A percentile compares a stretch with the other conserved stretches of the same genome.
Conservation (phyloP, 768 basidiomycete genomes). For the Collybiopsis luxurians region DNA sequence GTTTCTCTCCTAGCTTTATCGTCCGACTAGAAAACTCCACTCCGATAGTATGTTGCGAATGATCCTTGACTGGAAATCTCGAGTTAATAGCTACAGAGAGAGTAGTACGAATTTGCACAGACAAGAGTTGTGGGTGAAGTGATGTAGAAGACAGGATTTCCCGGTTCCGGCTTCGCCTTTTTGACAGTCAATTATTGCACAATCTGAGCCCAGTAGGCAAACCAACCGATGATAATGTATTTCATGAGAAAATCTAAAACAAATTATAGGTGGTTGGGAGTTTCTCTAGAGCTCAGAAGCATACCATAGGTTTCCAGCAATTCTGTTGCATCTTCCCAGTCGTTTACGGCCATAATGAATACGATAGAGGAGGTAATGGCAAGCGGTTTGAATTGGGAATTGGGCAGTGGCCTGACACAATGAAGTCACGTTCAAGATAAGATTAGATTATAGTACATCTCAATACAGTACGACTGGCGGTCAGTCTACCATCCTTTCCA, state of each 20-base stretch:
- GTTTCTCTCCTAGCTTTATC: conserved; percentile 89
- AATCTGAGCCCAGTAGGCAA: conserved; percentile 6
- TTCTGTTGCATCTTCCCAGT: conserved; percentile 87
- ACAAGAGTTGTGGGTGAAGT: conserved; percentile 97
- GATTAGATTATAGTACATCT: not conserved
- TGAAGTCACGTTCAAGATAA: conserved; percentile 7
- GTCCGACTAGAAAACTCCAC: conserved; percentile 97
- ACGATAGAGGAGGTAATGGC: not conserved
- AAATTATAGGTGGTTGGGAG: conserved; percentile 13
- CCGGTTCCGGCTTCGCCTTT: conserved; percentile 95
- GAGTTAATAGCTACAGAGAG: conserved; percentile 2
- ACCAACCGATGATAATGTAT: conserved; percentile 90
- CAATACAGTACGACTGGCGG: not conserved
- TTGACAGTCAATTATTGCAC: conserved; percentile 6
- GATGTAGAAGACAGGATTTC: conserved; percentile 95
- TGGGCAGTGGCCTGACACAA: too few relatives aligned
- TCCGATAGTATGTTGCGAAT: conserved; percentile 97
- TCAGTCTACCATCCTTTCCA: conserved; percentile 83
- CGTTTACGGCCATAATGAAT: conserved; percentile 52
- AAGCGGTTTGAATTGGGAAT: not conserved
- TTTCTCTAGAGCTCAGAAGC: conserved; percentile 14
- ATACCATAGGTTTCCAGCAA: conserved; percentile 92
- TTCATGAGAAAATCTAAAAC: conserved; percentile 94
- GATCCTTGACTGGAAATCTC: conserved; percentile 78
- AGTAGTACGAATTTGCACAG: conserved; percentile 28